Evolutionary conservation across 495 filamentous ascomycete species (phyloP).

Genomic region (Evansstolkia leycettana): DNA sequence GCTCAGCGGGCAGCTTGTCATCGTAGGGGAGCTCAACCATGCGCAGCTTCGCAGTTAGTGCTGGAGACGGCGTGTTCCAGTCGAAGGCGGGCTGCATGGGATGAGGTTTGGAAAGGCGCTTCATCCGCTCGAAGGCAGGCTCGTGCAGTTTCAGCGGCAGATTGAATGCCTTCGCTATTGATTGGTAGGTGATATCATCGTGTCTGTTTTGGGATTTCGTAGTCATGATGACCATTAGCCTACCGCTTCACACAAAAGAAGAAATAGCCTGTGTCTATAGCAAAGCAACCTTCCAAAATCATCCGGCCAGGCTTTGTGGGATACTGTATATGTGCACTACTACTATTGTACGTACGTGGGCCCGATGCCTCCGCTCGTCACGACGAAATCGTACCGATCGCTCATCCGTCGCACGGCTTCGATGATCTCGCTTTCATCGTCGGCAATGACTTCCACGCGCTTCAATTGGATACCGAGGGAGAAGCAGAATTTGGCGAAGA

Average conservation of each 20-base stretch:
- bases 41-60: conserved; percentile 64
- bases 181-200: conserved; percentile 94
- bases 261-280: too few species aligned
- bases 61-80: conserved; percentile 73
- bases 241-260: too few species aligned
- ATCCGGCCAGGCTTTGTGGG: too few species aligned
- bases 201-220: conserved; percentile 57
- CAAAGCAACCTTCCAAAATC: too few species aligned
- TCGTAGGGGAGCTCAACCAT: conserved; percentile 86
- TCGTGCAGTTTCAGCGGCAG: conserved; percentile 66
- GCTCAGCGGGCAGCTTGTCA: conserved; percentile 39
- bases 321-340: too few species aligned
- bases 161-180: conserved; percentile 80
- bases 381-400: conserved; percentile 79
- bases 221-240: too few species aligned
- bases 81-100: conserved; percentile 63
- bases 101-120: conserved; percentile 58
- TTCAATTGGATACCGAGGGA: conserved; percentile 78
- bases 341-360: conserved; percentile 81
- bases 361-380: conserved; percentile 90
- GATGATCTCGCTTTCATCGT: conserved; percentile 82
- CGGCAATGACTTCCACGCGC: conserved; percentile 81
- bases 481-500: conserved; percentile 89
- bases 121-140: conserved; percentile 70
- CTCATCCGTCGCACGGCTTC: conserved; percentile 82